Evolutionary conservation across 2,329 filamentous ascomycete species (phyloP), one percentile per base, ranked within the genome.

Genomic region (Diatrype stigma): DNA sequence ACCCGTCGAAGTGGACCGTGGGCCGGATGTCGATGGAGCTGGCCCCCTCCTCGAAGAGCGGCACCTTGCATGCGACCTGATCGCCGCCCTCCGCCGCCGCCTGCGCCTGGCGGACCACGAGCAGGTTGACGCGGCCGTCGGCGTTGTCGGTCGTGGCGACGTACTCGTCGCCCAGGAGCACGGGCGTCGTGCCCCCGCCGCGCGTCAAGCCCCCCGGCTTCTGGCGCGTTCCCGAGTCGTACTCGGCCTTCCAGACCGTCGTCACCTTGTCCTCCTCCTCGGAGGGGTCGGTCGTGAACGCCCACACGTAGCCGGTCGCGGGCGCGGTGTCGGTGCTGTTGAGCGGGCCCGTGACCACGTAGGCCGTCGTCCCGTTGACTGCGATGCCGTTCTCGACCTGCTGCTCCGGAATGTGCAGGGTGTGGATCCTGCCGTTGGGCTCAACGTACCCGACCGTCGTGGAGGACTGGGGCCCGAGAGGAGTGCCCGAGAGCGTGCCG

Each of bases 351-450:
- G 51, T 56, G 11, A 54, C 47, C 14, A 56, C 34, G 45, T 46
- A 57, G 11, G 52, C 46, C 21, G 53, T 54, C 21, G 32, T 50
- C 3, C 54, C 54, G 35, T 37, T 54, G 48, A 56, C 32, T 6
- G 54, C 54, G 28, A 57, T 56, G 34, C 51, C 51, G 42, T 57
- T 57, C 45, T 57, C 55, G 17, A 56, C 45, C 4, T 51, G 38
- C 38, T 56, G 54, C 28, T 51, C 38, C 6, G 37, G 32, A 7
- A 56, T 40, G 28, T 53, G 52, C 16, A 42, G 5, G 14, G 28
- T 12, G 40, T 50, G 38, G 11, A 55, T 30, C 23, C 14, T 19
- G 12, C 40, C 38, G 17, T 38, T 26, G 38, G 48, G 42, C 26
- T 30, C 30, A 10, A 49, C 40, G 23, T 45, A 49, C 8, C 48